Base-by-base conservation (phyloP, 2,329 filamentous ascomycete species). In the Neonectria coccinea region DNA sequence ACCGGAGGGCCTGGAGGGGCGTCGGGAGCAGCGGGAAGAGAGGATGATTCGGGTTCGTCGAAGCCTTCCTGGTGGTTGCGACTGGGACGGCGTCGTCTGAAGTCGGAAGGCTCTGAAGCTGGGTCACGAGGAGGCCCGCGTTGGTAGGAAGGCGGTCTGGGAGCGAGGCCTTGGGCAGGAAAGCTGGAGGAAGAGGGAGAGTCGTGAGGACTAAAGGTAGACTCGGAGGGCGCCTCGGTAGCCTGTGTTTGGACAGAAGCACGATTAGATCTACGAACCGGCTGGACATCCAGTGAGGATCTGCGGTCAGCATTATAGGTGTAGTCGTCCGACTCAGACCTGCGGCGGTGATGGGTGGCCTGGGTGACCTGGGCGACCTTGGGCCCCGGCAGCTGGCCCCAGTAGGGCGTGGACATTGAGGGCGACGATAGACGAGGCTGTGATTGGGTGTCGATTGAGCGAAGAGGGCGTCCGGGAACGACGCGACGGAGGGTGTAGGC, bases 1-100 rank as follows among this genome's bases (percentile, higher is more conserved):
- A 84, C 72, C 5, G 90, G 88, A 42, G 87, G 87, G 9, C 81
- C 84, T 71, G 83, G 84, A 59, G 89, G 87, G 29, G 84, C 86
- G 69, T 92, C 89, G 67, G 90, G 87, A 36, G 86, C 88, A 54
- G 82, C 80, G 18, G 87, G 84, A 11, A 79, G 82, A 48, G 80
- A 74, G 6, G 80, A 74, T 52, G 76, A 68, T 68, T 71, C 65
- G 56, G 79, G 74, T 41, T 81, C 79, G 67, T 78, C 75, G 62
- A 81, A 75, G 45, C 83, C 81, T 63, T 81, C 80, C 65, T 66
- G 51, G n/a, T 66, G 51, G n/a, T 69, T 62, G 33, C 57, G 71
- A 45, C 47, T 70, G 68, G 77, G 81, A 51, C 79, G 77, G 58
- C 81, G 79, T 71, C 78, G 83, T 64, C 83, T 82, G 45, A 77